These are phyloP conservation scores for Naganishia vaughanmartiniae DNA, from an alignment of 768 basidiomycete species.

Conservation along the genomic window DNA sequence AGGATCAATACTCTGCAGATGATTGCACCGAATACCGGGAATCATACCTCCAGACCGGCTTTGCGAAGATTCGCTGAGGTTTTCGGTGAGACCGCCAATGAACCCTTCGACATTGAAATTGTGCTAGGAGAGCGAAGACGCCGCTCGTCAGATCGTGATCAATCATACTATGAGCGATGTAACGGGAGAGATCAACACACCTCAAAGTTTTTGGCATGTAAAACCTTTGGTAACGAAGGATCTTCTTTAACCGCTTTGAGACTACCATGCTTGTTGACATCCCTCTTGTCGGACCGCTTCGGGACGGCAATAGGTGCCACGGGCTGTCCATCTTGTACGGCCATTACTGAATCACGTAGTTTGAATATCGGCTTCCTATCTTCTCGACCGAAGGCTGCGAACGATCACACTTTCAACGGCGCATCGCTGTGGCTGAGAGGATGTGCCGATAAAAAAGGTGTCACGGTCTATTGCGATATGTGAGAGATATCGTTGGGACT, in stretches of 20 bases:
- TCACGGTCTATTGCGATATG: too few species aligned
- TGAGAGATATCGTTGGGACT: too few species aligned
- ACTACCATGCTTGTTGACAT: background rate
- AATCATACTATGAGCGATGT: background rate
- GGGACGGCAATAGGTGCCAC: background rate
- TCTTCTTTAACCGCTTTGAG: background rate
- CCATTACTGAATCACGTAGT: background rate
- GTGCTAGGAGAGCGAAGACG: background rate
- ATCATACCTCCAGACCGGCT: constrained; percentile 70
- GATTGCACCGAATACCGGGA: too few species aligned
- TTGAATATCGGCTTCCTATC: background rate
- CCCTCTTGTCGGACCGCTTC: constrained; percentile 7
- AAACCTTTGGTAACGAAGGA: background rate
- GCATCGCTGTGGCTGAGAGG: background rate
- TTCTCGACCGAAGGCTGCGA: background rate
- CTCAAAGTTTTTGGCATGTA: constrained; percentile 19
- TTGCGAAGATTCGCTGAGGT: constrained; percentile 80
- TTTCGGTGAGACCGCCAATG: constrained; percentile 79
- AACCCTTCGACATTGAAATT: constrained; percentile 84
- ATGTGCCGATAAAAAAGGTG: too few species aligned
- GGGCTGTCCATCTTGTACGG: background rate
- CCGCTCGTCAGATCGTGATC: background rate
- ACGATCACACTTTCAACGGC: background rate
- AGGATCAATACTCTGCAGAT: too few species aligned
- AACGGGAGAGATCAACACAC: background rate